Evolutionary conservation across 2,329 filamentous ascomycete species (phyloP), one percentile per base, ranked within the genome.

Genomic region (Fonsecaea nubica): DNA sequence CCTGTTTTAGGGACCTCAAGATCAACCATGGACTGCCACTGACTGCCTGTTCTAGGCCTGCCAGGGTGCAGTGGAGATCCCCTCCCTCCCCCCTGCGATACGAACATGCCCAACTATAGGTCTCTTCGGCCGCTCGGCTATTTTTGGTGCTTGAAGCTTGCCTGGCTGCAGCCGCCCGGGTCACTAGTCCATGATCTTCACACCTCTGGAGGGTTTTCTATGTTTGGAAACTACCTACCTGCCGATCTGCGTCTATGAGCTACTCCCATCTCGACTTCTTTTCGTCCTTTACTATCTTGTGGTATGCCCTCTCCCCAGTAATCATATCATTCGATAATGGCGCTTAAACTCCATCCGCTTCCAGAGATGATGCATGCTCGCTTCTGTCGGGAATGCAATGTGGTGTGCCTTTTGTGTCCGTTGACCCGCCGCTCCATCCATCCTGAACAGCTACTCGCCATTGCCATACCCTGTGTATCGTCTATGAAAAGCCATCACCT

Each of bases 121-220:
- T 62, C 45, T 42, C 36, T 25, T 50, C 45, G 45, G 45, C 45
- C 8, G 18, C 21, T 50, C 25, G 18, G 18, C 45, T 50, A 50
- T 50, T 50, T 50, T 50, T 50, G 18, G 45, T 25, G 18, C 18
- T 18, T 25, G 18, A 9, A 50, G 45, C 45, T 50, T 18, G 18
- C 45, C 25, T 25, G 25, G 7, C 45, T 50, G 45, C 45, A 48
- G 42, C 42, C 42, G 42, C 25, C 42, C 42, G 18, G 13, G 42
- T 48, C n/a, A 6, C 15, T 45, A 25, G n/a, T 2, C 4, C 18
- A 50, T 50, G 45, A 42, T 25, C 45, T 25, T 50, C 45, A 25
- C 9, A 18, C 45, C 18, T 50, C 25, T 25, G 25, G 25, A 25
- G 18, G 10, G 12, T 21, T 50, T 50, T 50, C 45, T 50, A 50